phyloP scores from a whole-genome alignment of 2,329 filamentous ascomycete species.

The Boeremia lycopersici region DNA sequence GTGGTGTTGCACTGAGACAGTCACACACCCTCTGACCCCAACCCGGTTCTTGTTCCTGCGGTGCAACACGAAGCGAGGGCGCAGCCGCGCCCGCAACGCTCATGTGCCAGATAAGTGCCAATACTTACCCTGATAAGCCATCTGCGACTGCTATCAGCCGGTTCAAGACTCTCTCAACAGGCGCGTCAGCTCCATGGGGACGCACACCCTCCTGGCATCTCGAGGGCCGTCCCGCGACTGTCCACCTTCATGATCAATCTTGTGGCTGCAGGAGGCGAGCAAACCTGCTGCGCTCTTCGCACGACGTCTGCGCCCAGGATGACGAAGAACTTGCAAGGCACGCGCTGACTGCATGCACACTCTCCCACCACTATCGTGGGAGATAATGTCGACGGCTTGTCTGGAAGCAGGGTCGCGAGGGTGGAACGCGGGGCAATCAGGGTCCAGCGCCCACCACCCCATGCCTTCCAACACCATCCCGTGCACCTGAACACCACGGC shows the following conservation, averaged over 20 bases:
- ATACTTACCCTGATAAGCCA: neutral
- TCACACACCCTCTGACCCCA: slow-evolving; percentile 20
- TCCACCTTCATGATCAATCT: slow-evolving; percentile 1
- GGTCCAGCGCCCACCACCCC: neutral
- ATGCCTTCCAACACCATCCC: neutral
- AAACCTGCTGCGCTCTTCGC: neutral
- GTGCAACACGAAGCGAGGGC: slow-evolving; percentile 10
- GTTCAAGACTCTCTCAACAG: neutral
- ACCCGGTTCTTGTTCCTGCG: slow-evolving; percentile 13
- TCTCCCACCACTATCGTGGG: neutral
- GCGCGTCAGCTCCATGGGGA: neutral
- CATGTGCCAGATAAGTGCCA: slow-evolving; percentile 23
- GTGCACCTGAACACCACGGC: neutral
- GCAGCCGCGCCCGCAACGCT: slow-evolving; percentile 13
- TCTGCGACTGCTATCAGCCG: slow-evolving; percentile 13
- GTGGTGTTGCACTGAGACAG: slow-evolving; percentile 21
- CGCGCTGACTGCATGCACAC: slow-evolving; percentile 5
- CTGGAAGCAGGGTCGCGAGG: slow-evolving; percentile 1
- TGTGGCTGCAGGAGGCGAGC: neutral
- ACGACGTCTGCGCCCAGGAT: neutral
- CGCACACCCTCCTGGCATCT: slow-evolving; percentile 1
- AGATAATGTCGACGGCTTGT: slow-evolving; percentile 12
- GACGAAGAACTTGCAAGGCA: neutral
- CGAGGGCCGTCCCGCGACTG: slow-evolving; percentile 9
- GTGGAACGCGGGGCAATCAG: slow-evolving; percentile 11